Evolutionary conservation across 1,284 basidiomycete species (phyloP).

Genomic region (Boletus smithii): DNA sequence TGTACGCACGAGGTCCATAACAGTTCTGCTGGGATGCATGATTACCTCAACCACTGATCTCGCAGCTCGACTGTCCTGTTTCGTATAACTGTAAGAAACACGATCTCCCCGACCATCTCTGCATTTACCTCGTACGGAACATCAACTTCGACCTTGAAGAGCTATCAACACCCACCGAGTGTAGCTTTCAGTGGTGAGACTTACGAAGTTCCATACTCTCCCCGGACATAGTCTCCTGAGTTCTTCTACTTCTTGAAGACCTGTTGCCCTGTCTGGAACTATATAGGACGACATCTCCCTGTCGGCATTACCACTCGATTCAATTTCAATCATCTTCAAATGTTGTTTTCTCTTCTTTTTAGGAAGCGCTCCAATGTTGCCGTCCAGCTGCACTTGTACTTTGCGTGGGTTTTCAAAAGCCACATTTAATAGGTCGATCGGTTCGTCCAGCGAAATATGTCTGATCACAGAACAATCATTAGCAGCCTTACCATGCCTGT

Average conservation of each 20-base stretch:
- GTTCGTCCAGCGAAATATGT: constrained; percentile 66
- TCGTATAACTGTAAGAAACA: constrained; percentile 6
- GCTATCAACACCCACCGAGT: constrained; percentile 3
- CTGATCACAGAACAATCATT: constrained; percentile 39
- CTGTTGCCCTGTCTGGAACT: constrained; percentile 89
- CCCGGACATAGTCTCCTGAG: constrained; percentile 67
- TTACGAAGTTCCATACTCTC: constrained; percentile 86
- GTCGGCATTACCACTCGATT: neutral
- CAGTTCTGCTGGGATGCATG: constrained; percentile 80
- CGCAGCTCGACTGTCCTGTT: constrained; percentile 62
- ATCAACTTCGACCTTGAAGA: constrained; percentile 72
- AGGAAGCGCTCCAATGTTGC: constrained; percentile 42
- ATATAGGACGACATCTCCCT: constrained; percentile 40
- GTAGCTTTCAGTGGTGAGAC: constrained; percentile 21
- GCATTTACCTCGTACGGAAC: constrained; percentile 71
- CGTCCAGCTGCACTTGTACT: constrained; percentile 45
- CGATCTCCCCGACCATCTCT: neutral
- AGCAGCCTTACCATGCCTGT: neutral
- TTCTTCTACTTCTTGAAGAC: constrained; percentile 74
- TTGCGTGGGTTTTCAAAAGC: constrained; percentile 92
- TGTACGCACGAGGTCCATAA: constrained; percentile 84
- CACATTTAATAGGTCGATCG: constrained; percentile 94
- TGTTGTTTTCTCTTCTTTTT: constrained; percentile 43
- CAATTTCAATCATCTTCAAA: constrained; percentile 15
- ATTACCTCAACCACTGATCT: constrained; percentile 61